Base-by-base conservation (phyloP, 1,284 basidiomycete genomes). In the Porodaedalea pini region DNA sequence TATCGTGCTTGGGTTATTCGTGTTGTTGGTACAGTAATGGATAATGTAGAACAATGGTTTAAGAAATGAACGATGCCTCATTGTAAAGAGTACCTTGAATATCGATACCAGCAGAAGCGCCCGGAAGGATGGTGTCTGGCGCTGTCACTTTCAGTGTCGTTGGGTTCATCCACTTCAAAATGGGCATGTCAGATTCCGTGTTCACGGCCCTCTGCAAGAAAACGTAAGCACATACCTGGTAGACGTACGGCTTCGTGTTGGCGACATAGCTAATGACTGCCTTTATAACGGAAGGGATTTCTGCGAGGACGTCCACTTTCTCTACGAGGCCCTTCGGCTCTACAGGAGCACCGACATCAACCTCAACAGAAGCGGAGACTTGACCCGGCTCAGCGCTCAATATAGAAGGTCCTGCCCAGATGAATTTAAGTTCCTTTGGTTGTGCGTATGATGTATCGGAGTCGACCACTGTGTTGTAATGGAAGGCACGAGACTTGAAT, bases 301-400 rank as follows among this genome's bases (percentile, higher is more conserved):
- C 95, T 3, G 90, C 94, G 15, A 99, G 80, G 1, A 99, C 87
- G 67, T 99, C 95, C 15, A 99, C 93, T 77, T 98, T 98, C 73
- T 98, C 94, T 47, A 99, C 83, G 68, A 99, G 74, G 0, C 95
- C 95, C 45, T 86, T 85, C 56, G 86, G 69, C 61, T 73, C 69
- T 61, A 73, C 63, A 64, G 72, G 67, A 64, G 71, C 56, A 15
- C 89, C 89, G n/a, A 88, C 72, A 59, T 85, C 80, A 11, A 81
- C 75, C 21, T 74, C 68, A 23, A 88, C 61, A 36, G 77, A 78
- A 15, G 82, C 85, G 40, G 79, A 75, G 47, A 92, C 68, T 2
- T 69, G 71, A 1, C 85, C 86, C n/a, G 78, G 73, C 0, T 75
- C 76, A 32, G 77, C 79, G 10, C 73, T 67, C 64, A 80, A 60